Evolutionary conservation across 2,329 filamentous ascomycete genomes (phyloP), one percentile per base, ranked within the genome.

Genomic region (Phialophora tarda): DNA sequence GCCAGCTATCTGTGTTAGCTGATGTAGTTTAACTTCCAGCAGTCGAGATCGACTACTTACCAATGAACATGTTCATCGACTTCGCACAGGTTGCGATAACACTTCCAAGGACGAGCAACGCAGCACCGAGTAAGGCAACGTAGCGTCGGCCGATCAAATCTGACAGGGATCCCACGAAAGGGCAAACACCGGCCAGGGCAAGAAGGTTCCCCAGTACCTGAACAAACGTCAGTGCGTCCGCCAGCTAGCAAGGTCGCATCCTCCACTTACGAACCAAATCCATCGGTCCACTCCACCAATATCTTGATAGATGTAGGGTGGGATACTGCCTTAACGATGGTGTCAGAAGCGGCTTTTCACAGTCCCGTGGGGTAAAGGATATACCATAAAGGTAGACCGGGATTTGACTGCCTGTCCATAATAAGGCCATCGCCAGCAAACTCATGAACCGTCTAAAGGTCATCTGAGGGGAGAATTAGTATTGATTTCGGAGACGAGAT

Each of bases 131-230:
- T 32, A 89, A 74, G 12, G 83, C 86, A 44, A 89, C 85, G 72
- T 83, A 85, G 66, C 86, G 82, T 63, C 88, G 84, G 60, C 88
- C 87, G 50, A 89, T 77, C 3, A 89, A 77, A 77, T 90, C 88
- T 0, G 87, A 88, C 0, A 90, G 76, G 0, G 85, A 84, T 10
- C 89, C 89, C 0, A 91, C 88, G 71, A 91, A 87, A 3, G 85
- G 85, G 69, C 84, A 87, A 6, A 87, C 78, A 10, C 83, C 83
- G 3, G 85, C 84, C 51, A 85, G 80, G 26, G 84, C 79, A n/a
- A 87, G 81, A 12, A 87, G 77, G 69, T 87, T 84, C 26, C 78
- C 80, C 14, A 83, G 73, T 23, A 85, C 51, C 56, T 64, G 44
- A 3, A 32, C 17, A 24, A 11, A 11, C 10, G 21, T 61, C n/a